Evolutionary conservation across 257 asterid species (phyloP).

Genomic region (Solanum habrochaites): DNA sequence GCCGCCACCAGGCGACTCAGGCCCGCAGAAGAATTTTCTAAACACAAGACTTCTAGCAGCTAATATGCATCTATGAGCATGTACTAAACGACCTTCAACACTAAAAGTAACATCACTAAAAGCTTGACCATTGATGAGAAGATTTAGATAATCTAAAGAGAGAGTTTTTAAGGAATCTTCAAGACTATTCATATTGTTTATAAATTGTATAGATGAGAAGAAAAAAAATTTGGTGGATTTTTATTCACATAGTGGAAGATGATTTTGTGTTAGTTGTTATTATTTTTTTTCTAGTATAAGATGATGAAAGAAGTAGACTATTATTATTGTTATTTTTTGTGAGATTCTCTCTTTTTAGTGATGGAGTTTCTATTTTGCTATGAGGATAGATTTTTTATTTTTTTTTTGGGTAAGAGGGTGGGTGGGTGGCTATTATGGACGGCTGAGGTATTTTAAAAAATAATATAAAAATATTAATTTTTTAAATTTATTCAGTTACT

Average conservation of each 20-base stretch:
- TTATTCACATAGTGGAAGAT: neutral
- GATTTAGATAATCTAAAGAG: conserved; percentile 79
- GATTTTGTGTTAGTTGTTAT: neutral
- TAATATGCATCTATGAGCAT: conserved; percentile 85
- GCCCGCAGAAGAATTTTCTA: conserved; percentile 79
- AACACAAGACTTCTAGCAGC: conserved; percentile 85
- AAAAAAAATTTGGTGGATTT: neutral
- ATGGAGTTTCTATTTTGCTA: neutral
- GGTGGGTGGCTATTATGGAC: conserved; percentile 48
- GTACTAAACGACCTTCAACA: conserved; percentile 91
- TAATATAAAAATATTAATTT: no score
- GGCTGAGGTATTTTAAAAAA: conserved; percentile 11
- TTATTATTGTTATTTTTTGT: conserved; percentile 9
- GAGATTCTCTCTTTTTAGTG: neutral
- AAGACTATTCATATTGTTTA: neutral
- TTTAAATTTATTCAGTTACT: no score
- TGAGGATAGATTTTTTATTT: conserved; percentile 14
- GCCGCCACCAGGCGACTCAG: conserved; percentile 45
- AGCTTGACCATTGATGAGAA: conserved; percentile 92
- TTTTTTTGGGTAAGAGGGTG: neutral
- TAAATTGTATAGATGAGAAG: neutral
- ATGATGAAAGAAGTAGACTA: conserved; percentile 10
- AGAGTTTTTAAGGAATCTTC: conserved; percentile 84
- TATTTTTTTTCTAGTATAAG: neutral
- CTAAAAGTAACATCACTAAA: conserved; percentile 95